Base-by-base conservation (phyloP, 2,329 filamentous ascomycete genomes). In the Eutypa lata region DNA sequence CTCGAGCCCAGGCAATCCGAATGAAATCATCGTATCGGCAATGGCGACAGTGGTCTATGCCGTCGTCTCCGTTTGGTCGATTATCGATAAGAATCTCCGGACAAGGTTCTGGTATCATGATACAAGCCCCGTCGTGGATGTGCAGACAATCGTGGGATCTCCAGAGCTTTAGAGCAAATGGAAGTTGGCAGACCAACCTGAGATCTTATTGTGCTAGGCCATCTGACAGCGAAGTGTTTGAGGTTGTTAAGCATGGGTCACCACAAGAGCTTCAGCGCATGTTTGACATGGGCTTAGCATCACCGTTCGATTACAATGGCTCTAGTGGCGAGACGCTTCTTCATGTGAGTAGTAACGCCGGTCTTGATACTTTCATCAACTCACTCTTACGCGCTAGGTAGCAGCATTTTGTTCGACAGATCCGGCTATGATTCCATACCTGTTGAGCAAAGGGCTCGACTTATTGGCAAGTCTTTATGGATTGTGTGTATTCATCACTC, bases 251-350 rank as follows among this genome's bases (percentile, higher is more conserved):
- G 2, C 1, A 3, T 0, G 49, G 44, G 33, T 35, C 38, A 13
- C 38, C 48, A 5, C 16, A 45, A 5, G 49, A 57, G 7, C n/a
- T 57, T 13, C 53, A 49, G 21, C 44, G 31, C 37, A 49, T 57
- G 11, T 59, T 57, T 18, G 51, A 57, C 31, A 24, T 46, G 31
- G 50, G 53, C 4, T 21, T 53, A n/a, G 53, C 55, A n/a, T 59
- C 57, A n/a, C 53, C 50, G 2, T 56, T 54, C n/a, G 57, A 54
- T n/a, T 22, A 35, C 7, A n/a, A n/a, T 10, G 0, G 2, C 13
- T n/a, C n/a, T n/a, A 1, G 1, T 3, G 52, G 52, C 7, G 3
- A 0, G 6, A 56, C 48, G 28, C 22, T 57, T 42, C 48, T 57
- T 22, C 38, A 54, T 44, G 55, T 57, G 7, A 57, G 53, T 16